Evolutionary conservation across 805 yeast species (phyloP), one percentile per base, ranked within the genome.

Genomic region (Spathaspora arborariae): DNA sequence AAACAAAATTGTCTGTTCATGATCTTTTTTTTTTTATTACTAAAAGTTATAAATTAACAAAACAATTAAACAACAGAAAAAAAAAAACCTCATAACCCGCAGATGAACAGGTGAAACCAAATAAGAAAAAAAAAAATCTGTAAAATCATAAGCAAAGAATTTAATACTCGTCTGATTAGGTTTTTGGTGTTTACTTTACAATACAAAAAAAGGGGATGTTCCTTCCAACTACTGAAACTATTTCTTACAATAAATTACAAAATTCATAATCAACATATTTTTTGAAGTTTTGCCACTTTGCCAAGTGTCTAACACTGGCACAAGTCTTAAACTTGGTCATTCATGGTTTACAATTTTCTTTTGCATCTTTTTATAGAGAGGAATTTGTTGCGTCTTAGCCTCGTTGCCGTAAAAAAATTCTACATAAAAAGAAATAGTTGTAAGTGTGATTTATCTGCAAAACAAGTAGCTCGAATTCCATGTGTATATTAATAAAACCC

Each of bases 81-180:
- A 37, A 37, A 27, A 36, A 36, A 21, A 36, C 15, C 27, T 20
- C 40, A 13, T 21, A 37, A 21, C 40, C 40, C 24, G 27, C 24
- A 37, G 20, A 8, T 16, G 20, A 22, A 37, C 24, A 35, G 39
- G 21, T 7, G 21, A 19, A n/a, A 20, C 40, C 16, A 13, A 37
- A 37, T 37, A 37, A 37, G 40, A 37, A 37, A 37, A 22, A 37
- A 37, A 37, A 37, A 37, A 5, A 35, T 10, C n/a, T 21, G 6
- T 16, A 37, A 37, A 37, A 37, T 13, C 24, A 21, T 20, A 16
- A 37, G 35, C 35, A n/a, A n/a, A 30, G n/a, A n/a, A 13, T 30
- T 30, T 13, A 27, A 13, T 9, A 15, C 35, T 30, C 35, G 35
- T 30, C 35, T 30, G 18, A 30, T 30, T 30, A 10, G 11, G n/a